Conservation (phyloP, 805 yeast genomes). For the Saccharomyces jurei region DNA sequence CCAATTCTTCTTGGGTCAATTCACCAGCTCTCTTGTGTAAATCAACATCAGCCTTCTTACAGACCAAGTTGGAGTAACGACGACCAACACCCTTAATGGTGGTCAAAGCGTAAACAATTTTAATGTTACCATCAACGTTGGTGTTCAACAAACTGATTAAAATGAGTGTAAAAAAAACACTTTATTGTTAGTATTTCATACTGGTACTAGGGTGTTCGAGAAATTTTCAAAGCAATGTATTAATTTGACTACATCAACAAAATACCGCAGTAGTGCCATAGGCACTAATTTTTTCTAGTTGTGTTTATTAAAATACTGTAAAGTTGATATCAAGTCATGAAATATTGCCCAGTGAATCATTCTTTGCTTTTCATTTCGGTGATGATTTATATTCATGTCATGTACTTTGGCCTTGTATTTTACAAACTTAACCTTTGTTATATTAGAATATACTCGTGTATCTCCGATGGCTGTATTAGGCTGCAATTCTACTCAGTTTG, state of each 20-base stretch:
- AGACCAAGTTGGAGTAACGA: conserved; percentile 99
- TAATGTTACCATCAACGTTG: conserved; percentile 99
- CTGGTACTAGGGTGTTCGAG: not conserved
- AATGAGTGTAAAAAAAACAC: not conserved
- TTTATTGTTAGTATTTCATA: conserved; percentile 31
- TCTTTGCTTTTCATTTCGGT: not conserved
- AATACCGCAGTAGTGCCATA: not conserved
- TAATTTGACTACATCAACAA: not conserved
- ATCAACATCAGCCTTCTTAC: conserved; percentile 99
- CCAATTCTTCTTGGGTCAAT: conserved; percentile 99
- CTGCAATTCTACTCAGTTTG: not conserved
- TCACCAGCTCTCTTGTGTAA: conserved; percentile 99
- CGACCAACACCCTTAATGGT: conserved; percentile 99
- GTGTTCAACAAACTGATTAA: conserved; percentile 90
- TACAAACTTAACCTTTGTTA: not conserved
- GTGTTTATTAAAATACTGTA: not conserved
- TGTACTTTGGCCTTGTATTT: not conserved
- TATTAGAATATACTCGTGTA: not conserved
- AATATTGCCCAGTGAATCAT: not conserved
- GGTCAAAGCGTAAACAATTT: conserved; percentile 99
- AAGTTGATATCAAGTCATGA: not conserved
- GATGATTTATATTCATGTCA: not conserved
- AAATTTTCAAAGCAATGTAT: not conserved
- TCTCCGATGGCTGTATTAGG: no score
- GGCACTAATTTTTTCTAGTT: not conserved